Evolutionary conservation across 2,329 filamentous ascomycete genomes (phyloP).

Genomic region (Pseudodiploospora longispora): DNA sequence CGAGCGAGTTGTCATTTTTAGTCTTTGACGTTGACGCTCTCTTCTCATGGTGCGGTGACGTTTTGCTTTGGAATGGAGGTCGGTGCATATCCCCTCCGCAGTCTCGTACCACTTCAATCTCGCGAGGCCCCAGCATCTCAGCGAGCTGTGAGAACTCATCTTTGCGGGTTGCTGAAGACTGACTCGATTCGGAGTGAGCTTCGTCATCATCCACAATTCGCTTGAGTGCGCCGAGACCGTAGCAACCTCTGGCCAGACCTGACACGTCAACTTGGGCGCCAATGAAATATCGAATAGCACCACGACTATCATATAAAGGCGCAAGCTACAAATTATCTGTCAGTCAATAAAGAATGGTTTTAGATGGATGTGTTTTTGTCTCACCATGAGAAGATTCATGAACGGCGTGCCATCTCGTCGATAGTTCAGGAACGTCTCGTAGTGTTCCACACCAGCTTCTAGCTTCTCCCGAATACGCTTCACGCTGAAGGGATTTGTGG

Average conservation of each 20-base stretch:
- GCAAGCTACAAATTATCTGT: slow-evolving; percentile 39
- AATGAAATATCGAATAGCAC: slow-evolving; percentile 58
- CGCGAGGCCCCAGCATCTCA: slow-evolving; percentile 60
- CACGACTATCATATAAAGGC: slow-evolving; percentile 60
- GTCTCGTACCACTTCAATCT: slow-evolving; percentile 55
- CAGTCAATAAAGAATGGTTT: slow-evolving; percentile 41
- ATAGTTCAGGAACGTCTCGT: slow-evolving; percentile 70
- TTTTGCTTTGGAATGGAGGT: slow-evolving; percentile 14
- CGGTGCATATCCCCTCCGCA: slow-evolving; percentile 56
- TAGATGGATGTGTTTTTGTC: not conserved
- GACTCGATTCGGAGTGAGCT: slow-evolving; percentile 3
- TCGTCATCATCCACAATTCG: slow-evolving; percentile 25
- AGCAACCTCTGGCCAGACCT: slow-evolving; percentile 57
- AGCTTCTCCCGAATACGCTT: slow-evolving; percentile 54
- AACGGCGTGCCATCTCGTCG: slow-evolving; percentile 69
- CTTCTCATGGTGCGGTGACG: slow-evolving; percentile 1
- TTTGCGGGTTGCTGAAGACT: slow-evolving; percentile 23
- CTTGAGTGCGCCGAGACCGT: slow-evolving; percentile 55
- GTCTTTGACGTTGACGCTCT: not conserved
- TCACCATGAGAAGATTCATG: slow-evolving; percentile 65
- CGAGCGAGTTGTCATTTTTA: not conserved
- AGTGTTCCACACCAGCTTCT: slow-evolving; percentile 57
- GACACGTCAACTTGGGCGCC: slow-evolving; percentile 67
- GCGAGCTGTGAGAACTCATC: slow-evolving; percentile 58
- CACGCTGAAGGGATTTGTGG: slow-evolving; percentile 56